Evolutionary conservation across 257 asterid genomes (phyloP), one percentile per base, ranked within the genome.

Genomic region (Gentiana dahurica): DNA sequence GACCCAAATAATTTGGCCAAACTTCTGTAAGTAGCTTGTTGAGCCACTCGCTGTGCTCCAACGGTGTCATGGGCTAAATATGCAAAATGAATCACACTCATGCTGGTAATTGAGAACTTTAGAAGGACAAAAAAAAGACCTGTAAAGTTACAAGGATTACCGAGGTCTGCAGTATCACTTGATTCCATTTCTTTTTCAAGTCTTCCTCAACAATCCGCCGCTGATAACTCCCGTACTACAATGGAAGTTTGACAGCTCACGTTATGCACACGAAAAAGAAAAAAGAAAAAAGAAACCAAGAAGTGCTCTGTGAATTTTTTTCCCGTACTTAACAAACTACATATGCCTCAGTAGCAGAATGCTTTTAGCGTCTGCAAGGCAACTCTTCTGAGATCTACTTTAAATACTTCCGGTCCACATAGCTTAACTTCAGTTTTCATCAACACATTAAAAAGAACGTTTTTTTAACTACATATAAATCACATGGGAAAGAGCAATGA

Each of bases 41-140:
- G 71, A 92, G 79, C 99, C 99, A 92, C 76, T 92, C 94, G 70
- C 97, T 88, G 61, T 88, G 97, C 71, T 92, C 99, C 76, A 88
- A 65, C 34, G 99, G 97, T 51, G 99, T 92, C 34, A 56, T 70
- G 33, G 85, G 78, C 99, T 92, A 85, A 32, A 36, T 12, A 47
- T 15, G 67, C 10, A 54, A 67, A 35, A 69, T 15, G 44, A 55
- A 32, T 64, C 41, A 46, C 45, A 49, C 4, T 46, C 2, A 36
- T 61, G 12, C 34, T 54, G 55, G 4, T 36, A 12, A 33, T 13
- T 33, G 49, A 24, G 44, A 36, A 60, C 37, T 37, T 54, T 8
- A 44, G 38, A n/a, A 33, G 34, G 44, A 51, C 24, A 43, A 49
- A 11, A 1, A 1, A 15, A 9, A 33, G 12, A 49, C 63, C 45